Base-by-base conservation (phyloP, 2,329 filamentous ascomycete genomes). In the Pseudonectria foliicola region DNA sequence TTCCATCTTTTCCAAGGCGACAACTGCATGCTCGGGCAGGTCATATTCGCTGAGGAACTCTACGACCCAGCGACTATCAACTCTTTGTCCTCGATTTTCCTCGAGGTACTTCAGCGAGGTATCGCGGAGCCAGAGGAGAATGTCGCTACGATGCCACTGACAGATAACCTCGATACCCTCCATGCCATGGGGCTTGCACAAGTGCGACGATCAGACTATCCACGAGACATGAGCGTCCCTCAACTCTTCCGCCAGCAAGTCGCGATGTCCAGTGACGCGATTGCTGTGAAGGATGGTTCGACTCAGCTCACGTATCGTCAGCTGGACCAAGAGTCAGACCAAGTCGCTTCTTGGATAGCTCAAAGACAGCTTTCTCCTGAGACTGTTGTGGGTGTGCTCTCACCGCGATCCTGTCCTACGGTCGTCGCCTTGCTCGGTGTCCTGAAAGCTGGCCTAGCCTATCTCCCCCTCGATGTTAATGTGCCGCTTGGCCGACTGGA, bases 1-100 rank as follows among this genome's bases (percentile, higher is more conserved):
- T 49, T 54, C 1, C 51, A 54, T 21, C 14, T 54, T 1, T 50
- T 43, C 24, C 50, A 51, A 10, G 40, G 46, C 16, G 27, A 44
- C 0, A 24, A 33, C 6, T 15, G 21, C 0, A 34, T 54, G 0
- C 35, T 28, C 2, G 48, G 52, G 0, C 28, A 34, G 3, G 24
- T 42, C 5, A 21, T 49, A 3, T 55, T 40, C 21, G 41, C 52
- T 0, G 38, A 41, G 4, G 50, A 54, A 10, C 34, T 55, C 0
- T 55, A 44, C 11, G 37, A 46, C 4, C 12, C 40, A 0, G 37
- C 39, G n/a, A 52, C 50, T 1, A 35, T 55, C n/a, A 10, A 37
- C 7, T 43, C 41, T 7, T 13, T 54, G 3, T 23, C 43, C 6
- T 35, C 37, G 0, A 33, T 48, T 2, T 48, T 53, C 16, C 27